Conservation (phyloP, 2,329 filamentous ascomycete genomes). For the Nectriaceae sp. region DNA sequence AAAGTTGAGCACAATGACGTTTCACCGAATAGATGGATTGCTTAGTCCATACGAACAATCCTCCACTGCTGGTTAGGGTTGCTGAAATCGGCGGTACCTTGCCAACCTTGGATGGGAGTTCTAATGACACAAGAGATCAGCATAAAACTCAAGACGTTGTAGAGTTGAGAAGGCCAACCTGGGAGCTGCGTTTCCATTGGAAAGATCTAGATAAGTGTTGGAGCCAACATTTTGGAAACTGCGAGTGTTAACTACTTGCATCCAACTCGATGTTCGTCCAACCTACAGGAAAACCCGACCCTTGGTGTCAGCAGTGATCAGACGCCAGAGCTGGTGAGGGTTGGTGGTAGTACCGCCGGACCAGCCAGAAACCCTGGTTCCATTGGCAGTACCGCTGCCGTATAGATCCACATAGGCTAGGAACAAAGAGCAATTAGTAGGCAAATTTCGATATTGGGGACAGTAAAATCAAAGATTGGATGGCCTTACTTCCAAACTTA, state of each 20-base stretch:
- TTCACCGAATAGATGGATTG: background rate
- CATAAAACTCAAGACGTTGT: background rate
- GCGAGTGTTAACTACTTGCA: background rate
- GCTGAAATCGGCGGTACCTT: background rate
- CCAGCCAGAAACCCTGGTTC: background rate
- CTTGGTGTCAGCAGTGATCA: constrained; percentile 3
- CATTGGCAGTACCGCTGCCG: background rate
- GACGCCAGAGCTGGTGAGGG: constrained; percentile 2
- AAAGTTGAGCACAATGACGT: background rate
- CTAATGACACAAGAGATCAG: background rate
- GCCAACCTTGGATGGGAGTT: background rate
- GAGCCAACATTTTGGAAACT: constrained; percentile 1
- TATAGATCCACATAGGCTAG: constrained; percentile 1
- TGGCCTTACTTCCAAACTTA: background rate
- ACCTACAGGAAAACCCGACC: constrained; percentile 2
- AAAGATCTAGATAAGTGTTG: background rate
- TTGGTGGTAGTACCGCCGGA: background rate
- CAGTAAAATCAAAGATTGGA: background rate
- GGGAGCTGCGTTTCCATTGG: background rate
- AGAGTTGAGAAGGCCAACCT: background rate
- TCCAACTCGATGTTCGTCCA: too few relatives aligned
- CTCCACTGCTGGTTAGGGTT: constrained; percentile 1
- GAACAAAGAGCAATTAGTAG: background rate
- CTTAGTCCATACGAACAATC: constrained; percentile 1
- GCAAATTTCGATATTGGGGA: background rate